Evolutionary conservation across 345 rosid species (phyloP).

Genomic region (Arabis hirsuta): DNA sequence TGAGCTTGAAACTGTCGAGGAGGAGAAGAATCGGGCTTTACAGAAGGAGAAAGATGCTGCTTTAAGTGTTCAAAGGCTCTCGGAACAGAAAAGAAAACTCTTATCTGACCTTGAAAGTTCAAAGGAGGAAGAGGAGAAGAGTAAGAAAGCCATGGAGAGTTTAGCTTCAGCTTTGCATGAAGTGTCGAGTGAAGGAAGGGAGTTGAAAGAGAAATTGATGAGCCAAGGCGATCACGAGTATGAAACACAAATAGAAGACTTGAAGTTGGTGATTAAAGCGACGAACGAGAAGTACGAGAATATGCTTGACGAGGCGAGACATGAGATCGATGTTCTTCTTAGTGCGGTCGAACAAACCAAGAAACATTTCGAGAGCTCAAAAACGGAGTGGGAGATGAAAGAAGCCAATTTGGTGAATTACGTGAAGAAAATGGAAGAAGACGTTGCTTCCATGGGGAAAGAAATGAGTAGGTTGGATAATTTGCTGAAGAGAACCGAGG

Average conservation of each 20-base stretch:
- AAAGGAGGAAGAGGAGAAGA: conserved; percentile 87
- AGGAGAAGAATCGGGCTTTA: conserved; percentile 77
- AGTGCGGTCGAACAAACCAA: conserved; percentile 58
- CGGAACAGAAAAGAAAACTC: conserved; percentile 78
- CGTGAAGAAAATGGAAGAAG: conserved; percentile 72
- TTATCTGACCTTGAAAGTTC: conserved; percentile 70
- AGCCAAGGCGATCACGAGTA: conserved; percentile 76
- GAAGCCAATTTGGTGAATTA: conserved; percentile 62
- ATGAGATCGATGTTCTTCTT: conserved; percentile 65
- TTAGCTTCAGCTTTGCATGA: conserved; percentile 95
- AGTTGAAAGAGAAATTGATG: conserved; percentile 78
- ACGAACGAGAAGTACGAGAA: conserved; percentile 80
- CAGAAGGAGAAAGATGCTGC: conserved; percentile 79
- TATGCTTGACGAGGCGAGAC: conserved; percentile 75
- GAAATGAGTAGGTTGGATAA: conserved; percentile 71
- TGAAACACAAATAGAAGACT: conserved; percentile 75
- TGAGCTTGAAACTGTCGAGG: conserved; percentile 61
- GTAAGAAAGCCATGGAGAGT: conserved; percentile 97
- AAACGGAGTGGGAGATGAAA: conserved; percentile 79
- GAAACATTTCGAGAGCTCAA: conserved; percentile 59
- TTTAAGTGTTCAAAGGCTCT: conserved; percentile 64
- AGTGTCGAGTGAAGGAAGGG: conserved; percentile 91
- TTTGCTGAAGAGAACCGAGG: conserved; percentile 73
- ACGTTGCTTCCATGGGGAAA: conserved; percentile 64
- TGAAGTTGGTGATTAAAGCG: conserved; percentile 75